These are phyloP conservation scores for Tulasnella calospora DNA, from an alignment of 768 basidiomycete genomes.

Conservation along the genomic window DNA sequence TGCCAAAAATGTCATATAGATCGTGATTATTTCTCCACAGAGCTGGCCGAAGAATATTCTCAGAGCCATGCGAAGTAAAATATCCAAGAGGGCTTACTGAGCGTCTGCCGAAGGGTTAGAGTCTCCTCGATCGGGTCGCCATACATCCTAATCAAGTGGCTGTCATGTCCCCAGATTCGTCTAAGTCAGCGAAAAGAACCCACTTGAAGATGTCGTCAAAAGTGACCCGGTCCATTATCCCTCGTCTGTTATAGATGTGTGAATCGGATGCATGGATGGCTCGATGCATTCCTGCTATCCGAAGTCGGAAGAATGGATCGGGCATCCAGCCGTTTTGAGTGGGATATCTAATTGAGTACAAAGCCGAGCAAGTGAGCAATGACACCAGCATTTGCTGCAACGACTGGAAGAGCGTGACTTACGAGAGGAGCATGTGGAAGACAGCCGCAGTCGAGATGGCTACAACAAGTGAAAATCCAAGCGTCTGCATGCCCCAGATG, in stretches of 20 bases:
- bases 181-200: not conserved
- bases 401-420: not conserved
- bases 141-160: not conserved
- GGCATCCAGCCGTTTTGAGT: not conserved
- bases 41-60: not conserved
- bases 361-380: not conserved
- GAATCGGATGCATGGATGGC: conserved; percentile 6
- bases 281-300: not conserved
- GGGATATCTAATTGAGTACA: not conserved
- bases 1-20: not conserved
- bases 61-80: not conserved
- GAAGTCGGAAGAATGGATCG: conserved; percentile 6
- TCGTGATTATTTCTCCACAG: not conserved
- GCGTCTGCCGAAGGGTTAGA: not conserved
- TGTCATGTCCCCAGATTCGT: not conserved
- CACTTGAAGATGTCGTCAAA: conserved; percentile 11
- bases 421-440: not conserved
- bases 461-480: not conserved
- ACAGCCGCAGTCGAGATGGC: not conserved
- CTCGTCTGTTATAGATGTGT: not conserved
- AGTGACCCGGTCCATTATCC: not conserved
- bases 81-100: not conserved
- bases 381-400: not conserved
- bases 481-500: not conserved
- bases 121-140: not conserved